Conservation (phyloP, 768 basidiomycete species). For the Fomitopsis serialis region DNA sequence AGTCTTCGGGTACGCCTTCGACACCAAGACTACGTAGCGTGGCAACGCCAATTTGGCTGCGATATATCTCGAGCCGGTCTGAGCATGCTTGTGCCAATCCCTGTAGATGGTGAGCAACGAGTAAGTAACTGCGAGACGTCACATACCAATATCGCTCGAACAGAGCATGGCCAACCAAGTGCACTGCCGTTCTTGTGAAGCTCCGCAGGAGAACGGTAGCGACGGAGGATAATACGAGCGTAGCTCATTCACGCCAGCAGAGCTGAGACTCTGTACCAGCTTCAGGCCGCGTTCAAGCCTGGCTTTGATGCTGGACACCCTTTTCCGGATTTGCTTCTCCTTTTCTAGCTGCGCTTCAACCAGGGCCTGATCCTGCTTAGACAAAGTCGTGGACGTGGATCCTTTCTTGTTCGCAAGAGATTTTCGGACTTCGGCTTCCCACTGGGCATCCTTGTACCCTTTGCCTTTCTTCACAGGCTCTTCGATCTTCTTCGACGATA, state of each 20-base stretch:
- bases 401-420: constrained; percentile 72
- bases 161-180: constrained; percentile 55
- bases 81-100: constrained; percentile 68
- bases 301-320: constrained; percentile 49
- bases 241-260: constrained; percentile 45
- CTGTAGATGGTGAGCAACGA: constrained; percentile 27
- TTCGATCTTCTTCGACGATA: constrained; percentile 52
- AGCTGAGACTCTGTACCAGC: constrained; percentile 61
- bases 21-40: constrained; percentile 71
- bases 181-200: constrained; percentile 51
- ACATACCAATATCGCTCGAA: constrained; percentile 80
- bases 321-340: constrained; percentile 62
- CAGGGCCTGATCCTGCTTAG: constrained; percentile 82
- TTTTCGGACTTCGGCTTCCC: constrained; percentile 93
- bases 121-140: not conserved
- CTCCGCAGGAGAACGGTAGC: constrained; percentile 60
- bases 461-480: constrained; percentile 70
- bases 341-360: constrained; percentile 80
- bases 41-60: constrained; percentile 77
- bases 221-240: constrained; percentile 50
- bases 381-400: constrained; percentile 41
- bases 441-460: constrained; percentile 83
- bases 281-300: constrained; percentile 62
- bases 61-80: constrained; percentile 61
- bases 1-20: constrained; percentile 62